Base-by-base conservation (phyloP, 208 protist genomes). In the Trypanosoma scelopori region DNA sequence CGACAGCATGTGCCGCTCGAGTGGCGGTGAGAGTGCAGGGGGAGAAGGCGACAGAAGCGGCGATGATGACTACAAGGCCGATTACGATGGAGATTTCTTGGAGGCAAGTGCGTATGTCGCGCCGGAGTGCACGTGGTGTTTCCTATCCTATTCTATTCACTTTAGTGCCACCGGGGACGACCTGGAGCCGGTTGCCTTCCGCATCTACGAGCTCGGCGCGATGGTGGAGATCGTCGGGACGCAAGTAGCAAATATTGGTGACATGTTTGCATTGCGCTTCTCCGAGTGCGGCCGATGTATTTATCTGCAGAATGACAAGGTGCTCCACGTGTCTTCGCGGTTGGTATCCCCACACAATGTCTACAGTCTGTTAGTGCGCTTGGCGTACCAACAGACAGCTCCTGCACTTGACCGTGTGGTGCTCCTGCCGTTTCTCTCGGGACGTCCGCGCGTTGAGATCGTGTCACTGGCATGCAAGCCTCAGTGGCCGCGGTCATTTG, bases 281-380 rank as follows among this genome's bases (percentile, higher is more conserved):
- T 18, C 49, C 0, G 35, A 30, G 9, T 23, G 42, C 42, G 55
- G 55, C 6, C 37, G 41, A 30, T 61, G 55, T 32, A 15, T 61
- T 12, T 61, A 61, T 49, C 15, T 61, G 22, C 55, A 49, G 11
- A 61, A 61, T 18, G 55, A 30, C 5, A 9, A 20, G n/a, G 55
- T 61, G 1, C 27, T 7, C 32, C 30, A 61, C 39, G 7, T 45
- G 18, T 61, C 55, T 30, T n/a, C 55, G 9, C 39, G n/a, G 13
- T 22, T 28, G 1, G 16, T 16, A 18, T 4, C 18, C 0, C 32
- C 15, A 7, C 22, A 45, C 18, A 15, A 4, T 3, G 39, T 46
- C 7, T 61, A 50, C 39, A 11, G 23, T 37, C 35, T 49, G 39
- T 28, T 61, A 5, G 4, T 61, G 55, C 55, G 55, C 11, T 35